Evolutionary conservation across 352 stramenopile species (phyloP), one percentile per base, ranked within the genome.

Genomic region (Sclerospora graminicola): DNA sequence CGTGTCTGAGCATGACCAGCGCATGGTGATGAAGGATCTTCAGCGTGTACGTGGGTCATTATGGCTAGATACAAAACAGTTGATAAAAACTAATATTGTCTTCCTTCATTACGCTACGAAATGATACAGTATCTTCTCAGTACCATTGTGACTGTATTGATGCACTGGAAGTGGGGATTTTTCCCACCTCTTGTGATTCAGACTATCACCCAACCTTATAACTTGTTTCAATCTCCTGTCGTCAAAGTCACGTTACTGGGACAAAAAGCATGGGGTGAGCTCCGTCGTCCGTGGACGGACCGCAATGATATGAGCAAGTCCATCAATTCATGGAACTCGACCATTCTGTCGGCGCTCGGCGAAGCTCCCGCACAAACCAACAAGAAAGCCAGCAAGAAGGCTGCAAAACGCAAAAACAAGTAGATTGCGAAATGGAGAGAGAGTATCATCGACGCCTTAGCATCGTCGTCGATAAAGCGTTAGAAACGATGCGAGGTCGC

Each of bases 151-250:
- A 84, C 79, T 37, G 35, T 79, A 32, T 68, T 91, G 33, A 51
- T 89, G 30, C 76, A 89, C 64, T 81, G 66, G 55, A 77, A 85
- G 48, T 91, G 67, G 69, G 69, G 71, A 38, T 89, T 88, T 56
- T 86, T 84, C 57, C 79, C 79, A 14, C 79, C 79, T 28, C 65
- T 91, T 9, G 51, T 91, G 48, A 86, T 91, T 54, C 76, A 87
- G 62, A 64, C 67, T 23, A 64, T 89, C 42, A 86, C 72, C 50
- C 76, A 86, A 68, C 79, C 79, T 11, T 81, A 82, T 35, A 85
- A 84, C 56, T 38, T 91, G 33, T 63, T 70, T 31, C 69, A 86
- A 43, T 57, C 68, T 21, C 62, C 66, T n/a, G 47, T 91, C 16
- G 73, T 77, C 47, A 77, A 79, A 44, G 63, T 91, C 20, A 65